phyloP scores from a whole-genome alignment of 179 eudicot species.

The Silene vulgaris region DNA sequence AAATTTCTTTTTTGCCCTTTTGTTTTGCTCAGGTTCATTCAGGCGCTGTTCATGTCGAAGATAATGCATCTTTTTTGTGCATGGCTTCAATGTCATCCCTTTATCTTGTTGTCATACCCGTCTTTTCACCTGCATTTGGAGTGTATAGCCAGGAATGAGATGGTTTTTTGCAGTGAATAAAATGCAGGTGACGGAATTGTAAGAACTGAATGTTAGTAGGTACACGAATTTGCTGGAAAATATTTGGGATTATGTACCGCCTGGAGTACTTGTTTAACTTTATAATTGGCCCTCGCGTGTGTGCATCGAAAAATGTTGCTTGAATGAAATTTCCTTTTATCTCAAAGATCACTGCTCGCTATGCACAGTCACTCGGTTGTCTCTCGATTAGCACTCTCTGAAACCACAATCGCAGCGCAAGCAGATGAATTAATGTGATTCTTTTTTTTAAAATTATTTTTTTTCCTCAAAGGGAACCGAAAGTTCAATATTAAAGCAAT shows the following conservation, averaged over 20 bases:
- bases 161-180: conserved; percentile 40
- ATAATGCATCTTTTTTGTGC: conserved; percentile 21
- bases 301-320: neutral
- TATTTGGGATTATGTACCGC: neutral
- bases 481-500: too few species aligned
- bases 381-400: too few species aligned
- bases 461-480: neutral
- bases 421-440: neutral
- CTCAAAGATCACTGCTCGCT: neutral
- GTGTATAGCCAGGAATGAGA: conserved; percentile 20
- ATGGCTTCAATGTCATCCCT: conserved; percentile 21
- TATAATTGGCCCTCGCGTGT: neutral
- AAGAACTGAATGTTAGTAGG: conserved; percentile 13
- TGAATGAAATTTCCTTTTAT: neutral
- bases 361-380: too few species aligned
- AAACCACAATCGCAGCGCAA: too few species aligned
- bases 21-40: neutral
- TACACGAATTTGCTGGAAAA: conserved; percentile 15
- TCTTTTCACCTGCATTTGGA: conserved; percentile 31
- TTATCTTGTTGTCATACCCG: neutral
- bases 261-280: neutral
- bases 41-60: neutral
- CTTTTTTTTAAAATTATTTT: neutral
- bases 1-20: neutral
- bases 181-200: conserved; percentile 33